A percentile compares a stretch with the other conserved stretches of the same genome.
phyloP scores from a whole-genome alignment of 2,329 filamentous ascomycete genomes.

The Aspergillus hortae region DNA sequence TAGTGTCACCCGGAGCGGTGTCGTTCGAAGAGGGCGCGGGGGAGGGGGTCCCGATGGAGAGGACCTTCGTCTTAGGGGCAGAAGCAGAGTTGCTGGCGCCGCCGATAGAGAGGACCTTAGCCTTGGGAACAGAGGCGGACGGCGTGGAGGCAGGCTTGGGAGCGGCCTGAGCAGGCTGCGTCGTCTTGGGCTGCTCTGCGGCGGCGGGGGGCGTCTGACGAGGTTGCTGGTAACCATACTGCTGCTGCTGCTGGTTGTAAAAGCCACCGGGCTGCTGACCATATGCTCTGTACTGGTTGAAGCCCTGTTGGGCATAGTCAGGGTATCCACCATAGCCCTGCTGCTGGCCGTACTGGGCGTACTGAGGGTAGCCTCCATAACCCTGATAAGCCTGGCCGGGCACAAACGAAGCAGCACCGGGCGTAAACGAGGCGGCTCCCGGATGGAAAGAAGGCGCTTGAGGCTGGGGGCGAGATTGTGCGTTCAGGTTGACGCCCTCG shows the following conservation, averaged over 20 bases:
- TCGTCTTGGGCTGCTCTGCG: conserved; percentile 36
- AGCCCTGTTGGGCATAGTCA: conserved; percentile 39
- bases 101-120: conserved; percentile 61
- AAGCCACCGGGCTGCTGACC: conserved; percentile 37
- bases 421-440: conserved; percentile 61
- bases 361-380: conserved; percentile 52
- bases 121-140: conserved; percentile 46
- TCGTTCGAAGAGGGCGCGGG: conserved; percentile 29
- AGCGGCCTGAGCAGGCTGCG: conserved; percentile 42
- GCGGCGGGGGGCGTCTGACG: conserved; percentile 46
- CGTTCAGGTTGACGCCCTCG: conserved; percentile 70
- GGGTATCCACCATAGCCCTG: conserved; percentile 49
- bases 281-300: conserved; percentile 44
- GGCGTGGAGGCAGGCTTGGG: conserved; percentile 47
- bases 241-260: conserved; percentile 44
- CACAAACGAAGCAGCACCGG: conserved; percentile 67
- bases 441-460: conserved; percentile 59
- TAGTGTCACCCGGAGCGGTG: conserved; percentile 47
- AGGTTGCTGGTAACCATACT: conserved; percentile 25
- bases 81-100: conserved; percentile 46
- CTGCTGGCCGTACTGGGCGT: conserved; percentile 50
- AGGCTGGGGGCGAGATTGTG: conserved; percentile 46
- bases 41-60: conserved; percentile 63
- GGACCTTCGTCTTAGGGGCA: conserved; percentile 66
- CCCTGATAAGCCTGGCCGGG: conserved; percentile 67